These are phyloP conservation scores for Candida tunisiensis DNA, from an alignment of 1,139 yeast species.

Conservation along the genomic window DNA sequence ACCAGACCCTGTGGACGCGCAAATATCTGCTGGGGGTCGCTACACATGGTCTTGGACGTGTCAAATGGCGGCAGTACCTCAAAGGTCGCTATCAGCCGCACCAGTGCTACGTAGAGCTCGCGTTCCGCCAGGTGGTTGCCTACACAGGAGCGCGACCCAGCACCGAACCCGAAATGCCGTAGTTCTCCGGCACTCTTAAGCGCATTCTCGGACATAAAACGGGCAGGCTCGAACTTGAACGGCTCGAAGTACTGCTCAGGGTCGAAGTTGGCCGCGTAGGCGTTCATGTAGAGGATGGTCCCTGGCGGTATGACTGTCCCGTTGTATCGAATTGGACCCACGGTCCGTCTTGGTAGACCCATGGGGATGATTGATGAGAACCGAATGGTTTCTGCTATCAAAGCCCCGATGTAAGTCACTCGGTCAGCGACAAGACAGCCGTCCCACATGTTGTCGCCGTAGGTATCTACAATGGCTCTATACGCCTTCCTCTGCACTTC, in stretches of 20 bases:
- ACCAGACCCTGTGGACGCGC: slow-evolving; percentile 1
- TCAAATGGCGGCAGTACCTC: slow-evolving; percentile 27
- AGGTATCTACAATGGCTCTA: slow-evolving; percentile 18
- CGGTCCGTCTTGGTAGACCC: slow-evolving; percentile 44
- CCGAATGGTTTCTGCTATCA: slow-evolving; percentile 47
- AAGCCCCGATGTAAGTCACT: slow-evolving; percentile 31
- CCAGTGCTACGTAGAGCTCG: slow-evolving; percentile 36
- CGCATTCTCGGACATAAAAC: slow-evolving; percentile 30
- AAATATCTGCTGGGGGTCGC: slow-evolving; percentile 8
- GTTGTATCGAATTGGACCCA: slow-evolving; percentile 10
- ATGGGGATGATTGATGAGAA: slow-evolving; percentile 41
- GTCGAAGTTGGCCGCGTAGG: slow-evolving; percentile 61
- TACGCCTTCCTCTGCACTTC: slow-evolving; percentile 28
- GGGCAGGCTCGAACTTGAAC: slow-evolving; percentile 33
- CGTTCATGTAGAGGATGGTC: slow-evolving; percentile 45
- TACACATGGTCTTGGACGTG: slow-evolving; percentile 7
- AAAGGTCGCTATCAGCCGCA: slow-evolving; percentile 24
- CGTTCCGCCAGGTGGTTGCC: slow-evolving; percentile 46
- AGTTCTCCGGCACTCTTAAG: slow-evolving; percentile 14
- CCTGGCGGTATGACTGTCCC: slow-evolving; percentile 32
- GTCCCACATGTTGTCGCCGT: slow-evolving; percentile 32
- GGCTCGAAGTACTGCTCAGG: slow-evolving; percentile 28
- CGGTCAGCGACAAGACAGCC: slow-evolving; percentile 11
- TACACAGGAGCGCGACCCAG: slow-evolving; percentile 54
- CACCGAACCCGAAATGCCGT: slow-evolving; percentile 47